A percentile compares a stretch with the other conserved stretches of the same genome.
Evolutionary conservation across 2,329 filamentous ascomycete genomes (phyloP).

Genomic region (Leptographium flavum): DNA sequence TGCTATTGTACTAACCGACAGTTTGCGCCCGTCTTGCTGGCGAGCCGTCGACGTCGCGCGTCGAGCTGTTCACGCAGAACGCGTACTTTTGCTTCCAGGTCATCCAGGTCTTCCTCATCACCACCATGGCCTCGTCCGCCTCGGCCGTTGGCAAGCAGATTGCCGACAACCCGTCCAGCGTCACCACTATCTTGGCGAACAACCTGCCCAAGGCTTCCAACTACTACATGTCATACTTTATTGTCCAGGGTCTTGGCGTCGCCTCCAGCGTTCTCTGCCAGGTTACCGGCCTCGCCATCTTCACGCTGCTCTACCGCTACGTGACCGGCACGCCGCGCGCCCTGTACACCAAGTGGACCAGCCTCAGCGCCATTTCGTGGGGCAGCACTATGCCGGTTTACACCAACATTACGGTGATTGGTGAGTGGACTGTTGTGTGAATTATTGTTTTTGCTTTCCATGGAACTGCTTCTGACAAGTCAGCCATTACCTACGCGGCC

Average conservation of each 20-base stretch:
- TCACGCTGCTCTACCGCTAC: slow-evolving; percentile 58
- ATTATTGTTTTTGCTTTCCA: background rate
- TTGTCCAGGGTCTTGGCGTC: slow-evolving; percentile 76
- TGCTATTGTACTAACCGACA: slow-evolving; percentile 14
- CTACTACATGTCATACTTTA: slow-evolving; percentile 91
- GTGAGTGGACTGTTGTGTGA: slow-evolving; percentile 39
- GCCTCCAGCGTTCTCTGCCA: slow-evolving; percentile 64
- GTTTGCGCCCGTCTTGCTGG: slow-evolving; percentile 69
- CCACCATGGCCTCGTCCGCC: slow-evolving; percentile 68
- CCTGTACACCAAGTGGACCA: slow-evolving; percentile 66
- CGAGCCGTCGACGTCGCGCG: slow-evolving; percentile 61
- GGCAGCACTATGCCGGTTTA: slow-evolving; percentile 71
- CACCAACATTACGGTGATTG: slow-evolving; percentile 67
- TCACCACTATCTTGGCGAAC: slow-evolving; percentile 51
- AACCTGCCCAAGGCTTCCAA: slow-evolving; percentile 77
- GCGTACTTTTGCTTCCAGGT: slow-evolving; percentile 85
- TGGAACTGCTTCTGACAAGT: slow-evolving; percentile 8
- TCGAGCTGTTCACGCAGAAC: slow-evolving; percentile 83
- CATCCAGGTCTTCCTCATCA: slow-evolving; percentile 74
- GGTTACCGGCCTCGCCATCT: slow-evolving; percentile 54
- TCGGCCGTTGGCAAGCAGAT: slow-evolving; percentile 53
- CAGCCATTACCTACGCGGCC: slow-evolving; percentile 63
- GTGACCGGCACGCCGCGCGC: slow-evolving; percentile 66
- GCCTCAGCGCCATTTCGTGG: slow-evolving; percentile 62
- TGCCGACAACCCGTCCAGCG: slow-evolving; percentile 42